Percentiles rank a stretch among this genome's conserved stretches.
Evolutionary conservation across 2,329 filamentous ascomycete genomes (phyloP).

Genomic region (Ascochyta koolunga): DNA sequence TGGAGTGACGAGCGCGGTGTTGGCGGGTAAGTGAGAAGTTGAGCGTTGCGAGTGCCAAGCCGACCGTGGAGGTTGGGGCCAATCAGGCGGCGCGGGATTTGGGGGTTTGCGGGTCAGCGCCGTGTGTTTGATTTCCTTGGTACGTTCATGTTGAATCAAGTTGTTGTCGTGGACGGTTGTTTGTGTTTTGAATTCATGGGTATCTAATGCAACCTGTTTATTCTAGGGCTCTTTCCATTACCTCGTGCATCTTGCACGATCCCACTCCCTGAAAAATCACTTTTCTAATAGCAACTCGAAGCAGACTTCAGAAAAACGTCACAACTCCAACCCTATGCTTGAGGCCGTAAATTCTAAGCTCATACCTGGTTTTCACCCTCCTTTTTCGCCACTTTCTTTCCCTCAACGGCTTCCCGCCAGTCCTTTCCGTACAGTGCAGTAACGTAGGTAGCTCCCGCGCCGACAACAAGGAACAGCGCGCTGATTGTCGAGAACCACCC

Average conservation of each 20-base stretch:
- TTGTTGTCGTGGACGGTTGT: not conserved
- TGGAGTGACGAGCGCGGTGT: constrained; percentile 22
- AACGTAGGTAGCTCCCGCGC: constrained; percentile 55
- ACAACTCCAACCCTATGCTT: not conserved
- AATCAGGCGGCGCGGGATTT: constrained; percentile 31
- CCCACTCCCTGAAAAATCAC: too few relatives aligned
- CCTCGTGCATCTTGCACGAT: not conserved
- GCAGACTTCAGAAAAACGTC: not conserved
- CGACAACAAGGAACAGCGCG: constrained; percentile 60
- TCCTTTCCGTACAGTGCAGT: constrained; percentile 57
- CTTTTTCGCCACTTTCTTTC: constrained; percentile 51
- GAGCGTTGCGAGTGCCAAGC: constrained; percentile 21
- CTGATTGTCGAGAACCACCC: constrained; percentile 81
- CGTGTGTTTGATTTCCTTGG: too few relatives aligned
- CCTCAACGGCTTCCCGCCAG: constrained; percentile 63
- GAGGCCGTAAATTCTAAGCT: not conserved
- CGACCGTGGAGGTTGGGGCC: constrained; percentile 13
- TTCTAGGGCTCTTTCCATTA: not conserved
- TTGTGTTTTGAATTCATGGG: not conserved
- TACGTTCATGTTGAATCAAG: too few relatives aligned
- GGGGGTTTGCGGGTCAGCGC: constrained; percentile 28
- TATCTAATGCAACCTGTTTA: not conserved
- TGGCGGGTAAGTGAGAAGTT: constrained; percentile 14
- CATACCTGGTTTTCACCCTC: constrained; percentile 33
- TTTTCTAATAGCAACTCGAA: too few relatives aligned